Base-by-base conservation (phyloP, 2,329 filamentous ascomycete genomes). In the Cytospora leucostoma region DNA sequence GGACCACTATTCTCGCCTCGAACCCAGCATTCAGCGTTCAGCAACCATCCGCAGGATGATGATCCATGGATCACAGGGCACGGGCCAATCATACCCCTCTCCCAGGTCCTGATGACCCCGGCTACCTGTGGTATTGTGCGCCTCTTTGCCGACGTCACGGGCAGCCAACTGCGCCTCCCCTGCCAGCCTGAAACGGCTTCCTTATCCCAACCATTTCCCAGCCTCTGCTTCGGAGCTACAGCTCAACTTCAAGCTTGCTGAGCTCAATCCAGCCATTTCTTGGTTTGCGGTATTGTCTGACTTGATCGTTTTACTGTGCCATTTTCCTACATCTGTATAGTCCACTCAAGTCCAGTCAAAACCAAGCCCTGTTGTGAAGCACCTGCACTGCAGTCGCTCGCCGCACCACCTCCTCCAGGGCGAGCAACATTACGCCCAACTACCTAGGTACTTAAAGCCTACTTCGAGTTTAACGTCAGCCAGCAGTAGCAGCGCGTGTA, bases 181-280 rank as follows among this genome's bases (percentile, higher is more conserved):
- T 66, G 61, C 40, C 37, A 59, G 59, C 59, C 64, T 66, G 64
- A 66, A 66, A 66, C 64, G 57, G 19, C 44, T 55, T 56, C 57
- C 50, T 54, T 50, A 33, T n/a, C 37, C 60, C 60, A 63, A 49
- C 61, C 64, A 65, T 62, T 57, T 52, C 27, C 58, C 27, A 54
- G 38, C 51, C 58, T 38, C 49, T 53, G 47, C 10, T n/a, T 44
- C 40, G 40, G 40, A 44, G 40, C 8, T n/a, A 17, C 40, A 2
- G 40, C 17, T 19, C 44, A 21, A 47, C 11, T 7, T 44, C 15
- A 44, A n/a, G 17, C 15, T n/a, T 8, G 40, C 35, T 37, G 8
- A 37, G 35, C 35, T 37, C 35, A 27, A 27, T 37, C 35, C 35
- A 37, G 35, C 35, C 35, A 3, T 37, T 13, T 17, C 13, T 47